These are phyloP conservation scores for Gnetum montanum DNA, from an alignment of 75 land plant genomes.

Conservation along the genomic window DNA sequence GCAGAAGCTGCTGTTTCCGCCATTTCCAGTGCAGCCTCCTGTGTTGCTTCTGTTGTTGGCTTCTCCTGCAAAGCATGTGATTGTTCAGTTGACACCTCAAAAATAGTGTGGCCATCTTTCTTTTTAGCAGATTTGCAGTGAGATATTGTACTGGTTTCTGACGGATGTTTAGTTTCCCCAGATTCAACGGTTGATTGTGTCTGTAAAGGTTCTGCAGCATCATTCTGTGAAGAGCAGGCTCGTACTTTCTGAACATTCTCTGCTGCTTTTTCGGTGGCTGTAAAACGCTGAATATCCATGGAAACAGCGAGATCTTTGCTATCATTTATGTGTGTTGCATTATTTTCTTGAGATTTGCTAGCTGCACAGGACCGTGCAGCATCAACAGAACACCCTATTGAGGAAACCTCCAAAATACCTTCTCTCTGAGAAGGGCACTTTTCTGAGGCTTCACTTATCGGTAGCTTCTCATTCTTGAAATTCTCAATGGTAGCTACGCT, in stretches of 20 bases:
- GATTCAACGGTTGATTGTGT: neutral
- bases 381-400: neutral
- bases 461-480: constrained; percentile 22
- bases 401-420: constrained; percentile 3
- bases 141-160: too few species aligned
- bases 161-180: neutral
- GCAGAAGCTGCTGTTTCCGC: neutral
- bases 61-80: too few species aligned
- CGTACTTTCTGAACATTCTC: neutral
- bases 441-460: neutral
- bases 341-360: constrained; percentile 7
- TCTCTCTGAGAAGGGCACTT: neutral
- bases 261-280: too few species aligned
- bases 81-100: too few species aligned
- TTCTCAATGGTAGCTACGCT: constrained; percentile 85
- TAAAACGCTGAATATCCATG: neutral
- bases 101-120: too few species aligned
- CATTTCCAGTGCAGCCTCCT: neutral
- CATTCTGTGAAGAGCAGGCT: constrained; percentile 1
- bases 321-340: constrained; percentile 1
- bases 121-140: too few species aligned
- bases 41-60: too few species aligned
- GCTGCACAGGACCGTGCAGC: neutral
- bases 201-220: neutral
- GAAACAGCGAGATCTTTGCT: neutral